Evolutionary conservation across 2,329 filamentous ascomycete genomes (phyloP), one percentile per base, ranked within the genome.

Genomic region (Sporothrix brunneoviolacea): DNA sequence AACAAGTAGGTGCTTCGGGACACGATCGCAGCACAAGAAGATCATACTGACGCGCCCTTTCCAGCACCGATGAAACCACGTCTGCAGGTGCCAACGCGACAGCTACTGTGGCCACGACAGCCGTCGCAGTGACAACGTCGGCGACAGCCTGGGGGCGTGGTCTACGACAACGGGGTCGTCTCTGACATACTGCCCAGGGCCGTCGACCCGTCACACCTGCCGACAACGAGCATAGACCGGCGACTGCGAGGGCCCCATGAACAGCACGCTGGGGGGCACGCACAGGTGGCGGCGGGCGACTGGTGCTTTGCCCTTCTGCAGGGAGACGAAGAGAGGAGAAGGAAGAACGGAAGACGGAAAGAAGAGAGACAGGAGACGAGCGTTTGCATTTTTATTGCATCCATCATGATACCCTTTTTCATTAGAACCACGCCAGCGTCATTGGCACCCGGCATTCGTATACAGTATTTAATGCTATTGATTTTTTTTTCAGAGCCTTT

Each of bases 231-330:
- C 52, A 64, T 68, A 56, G 57, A 62, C 18, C 2, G 55, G 56
- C 19, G 57, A 62, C 30, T 65, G 66, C 42, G 61, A 60, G 5
- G 70, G 68, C 55, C 70, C 62, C 57, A 54, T 71, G 52, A 71
- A 71, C 58, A 64, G 55, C 19, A 54, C 61, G 21, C 57, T 71
- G 48, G 44, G 33, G 59, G 57, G 54, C 55, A 51, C 21, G 19
- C 60, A 3, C 65, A 68, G 46, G 54, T 51, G 4, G 63, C 63
- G 2, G 59, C 60, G 21, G 42, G 44, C 13, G 64, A 64, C 33
- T 70, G 67, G 67, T 60, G 62, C 37, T 70, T 71, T 61, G 65
- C 66, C 2, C 56, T 67, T 15, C 54, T 70, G 47, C 54, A 59
- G 24, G 24, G 24, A 10, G 24, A 10, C 19, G 36, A n/a, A 18